A percentile compares a stretch with the other conserved stretches of the same genome.
Conservation (phyloP, 2,329 filamentous ascomycete genomes). For the Chaetomium sp. region DNA sequence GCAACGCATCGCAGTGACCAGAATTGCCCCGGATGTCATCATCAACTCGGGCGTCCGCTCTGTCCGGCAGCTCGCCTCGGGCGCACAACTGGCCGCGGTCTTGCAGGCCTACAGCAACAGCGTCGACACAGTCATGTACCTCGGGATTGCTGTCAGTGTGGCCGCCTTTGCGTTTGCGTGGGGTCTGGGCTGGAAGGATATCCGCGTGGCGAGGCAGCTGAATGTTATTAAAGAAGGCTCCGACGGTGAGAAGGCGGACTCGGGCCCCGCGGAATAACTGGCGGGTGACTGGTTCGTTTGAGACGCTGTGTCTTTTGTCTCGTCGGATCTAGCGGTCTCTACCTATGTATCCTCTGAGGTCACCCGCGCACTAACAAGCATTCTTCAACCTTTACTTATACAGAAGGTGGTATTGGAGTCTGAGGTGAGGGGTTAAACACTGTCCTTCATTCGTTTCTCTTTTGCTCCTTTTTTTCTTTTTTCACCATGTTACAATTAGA, state of each 20-base stretch:
- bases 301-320: no score
- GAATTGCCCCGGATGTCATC: neutral
- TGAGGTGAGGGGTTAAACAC: no score
- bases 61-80: neutral
- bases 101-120: neutral
- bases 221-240: neutral
- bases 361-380: no score
- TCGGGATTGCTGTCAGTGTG: neutral
- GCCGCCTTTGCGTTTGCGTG: neutral
- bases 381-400: no score
- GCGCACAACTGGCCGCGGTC: neutral
- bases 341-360: no score
- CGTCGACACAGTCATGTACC: slow-evolving; percentile 3
- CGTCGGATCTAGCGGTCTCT: no score
- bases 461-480: no score
- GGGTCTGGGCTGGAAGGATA: slow-evolving; percentile 1
- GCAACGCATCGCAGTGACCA: neutral
- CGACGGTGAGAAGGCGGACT: neutral
- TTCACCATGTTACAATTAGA: no score
- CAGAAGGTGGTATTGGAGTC: no score
- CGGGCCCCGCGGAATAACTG: neutral
- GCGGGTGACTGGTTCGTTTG: no score
- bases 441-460: no score
- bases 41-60: slow-evolving; percentile 12
- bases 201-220: neutral